phyloP scores from a whole-genome alignment of 2,329 filamentous ascomycete species.

The Colletotrichum sp. region DNA sequence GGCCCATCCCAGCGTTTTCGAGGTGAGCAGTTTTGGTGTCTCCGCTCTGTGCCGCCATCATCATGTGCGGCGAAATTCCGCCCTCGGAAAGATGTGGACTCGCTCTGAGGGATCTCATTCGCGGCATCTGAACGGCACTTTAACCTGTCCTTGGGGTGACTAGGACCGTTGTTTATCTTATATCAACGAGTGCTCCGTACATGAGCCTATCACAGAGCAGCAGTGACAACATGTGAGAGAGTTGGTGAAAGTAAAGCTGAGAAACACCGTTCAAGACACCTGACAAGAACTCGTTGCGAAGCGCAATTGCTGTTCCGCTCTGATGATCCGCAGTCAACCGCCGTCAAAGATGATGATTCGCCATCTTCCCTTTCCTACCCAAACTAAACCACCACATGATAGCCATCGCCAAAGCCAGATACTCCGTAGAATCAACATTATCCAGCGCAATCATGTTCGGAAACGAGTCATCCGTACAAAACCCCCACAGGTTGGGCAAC shows the following conservation, averaged over 20 bases:
- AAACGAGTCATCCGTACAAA: background rate
- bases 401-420: background rate
- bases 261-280: background rate
- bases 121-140: background rate
- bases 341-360: background rate
- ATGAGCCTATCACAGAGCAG: background rate
- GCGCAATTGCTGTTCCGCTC: background rate
- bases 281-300: fast-evolving
- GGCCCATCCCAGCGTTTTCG: background rate
- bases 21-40: background rate
- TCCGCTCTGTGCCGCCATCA: background rate
- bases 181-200: background rate
- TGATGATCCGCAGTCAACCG: background rate
- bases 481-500: background rate
- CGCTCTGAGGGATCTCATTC: background rate
- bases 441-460: background rate
- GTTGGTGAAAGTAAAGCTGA: background rate
- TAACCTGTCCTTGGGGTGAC: background rate
- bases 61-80: background rate
- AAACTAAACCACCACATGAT: background rate
- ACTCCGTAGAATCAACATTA: background rate
- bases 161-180: background rate
- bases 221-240: background rate
- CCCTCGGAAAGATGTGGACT: background rate
- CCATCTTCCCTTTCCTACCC: background rate